A percentile compares a stretch with the other conserved stretches of the same genome.
These are phyloP conservation scores for Solanum clarkiae DNA, from an alignment of 257 asterid genomes.

Conservation along the genomic window DNA sequence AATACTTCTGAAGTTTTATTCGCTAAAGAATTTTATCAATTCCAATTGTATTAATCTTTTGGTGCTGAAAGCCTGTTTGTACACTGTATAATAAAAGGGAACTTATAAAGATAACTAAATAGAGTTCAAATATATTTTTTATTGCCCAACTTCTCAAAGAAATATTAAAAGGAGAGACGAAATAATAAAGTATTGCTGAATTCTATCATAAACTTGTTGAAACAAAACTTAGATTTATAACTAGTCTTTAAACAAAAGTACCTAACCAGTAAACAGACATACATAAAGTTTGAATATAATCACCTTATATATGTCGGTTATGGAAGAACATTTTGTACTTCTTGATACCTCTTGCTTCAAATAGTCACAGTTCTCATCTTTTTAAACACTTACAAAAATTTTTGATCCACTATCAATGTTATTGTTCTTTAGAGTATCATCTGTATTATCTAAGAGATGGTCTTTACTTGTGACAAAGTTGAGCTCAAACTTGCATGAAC, in stretches of 20 bases:
- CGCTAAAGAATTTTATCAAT: neutral
- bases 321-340: neutral
- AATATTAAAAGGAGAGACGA: neutral
- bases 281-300: neutral
- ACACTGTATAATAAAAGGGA: neutral
- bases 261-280: neutral
- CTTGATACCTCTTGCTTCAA: neutral
- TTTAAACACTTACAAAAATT: no score
- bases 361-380: neutral
- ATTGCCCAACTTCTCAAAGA: neutral
- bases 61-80: neutral
- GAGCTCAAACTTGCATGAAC: neutral
- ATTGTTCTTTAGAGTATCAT: no score
- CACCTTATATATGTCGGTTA: neutral
- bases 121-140: neutral
- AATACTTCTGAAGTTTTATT: neutral
- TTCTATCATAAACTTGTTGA: neutral
- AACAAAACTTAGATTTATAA: neutral
- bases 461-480: neutral
- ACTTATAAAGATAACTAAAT: neutral
- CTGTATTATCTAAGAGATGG: no score
- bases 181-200: neutral
- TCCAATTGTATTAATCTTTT: neutral
- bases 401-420: no score
- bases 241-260: neutral